Evolutionary conservation across 163 green algal species (phyloP).

Genomic region (Scenedesmus sp.): DNA sequence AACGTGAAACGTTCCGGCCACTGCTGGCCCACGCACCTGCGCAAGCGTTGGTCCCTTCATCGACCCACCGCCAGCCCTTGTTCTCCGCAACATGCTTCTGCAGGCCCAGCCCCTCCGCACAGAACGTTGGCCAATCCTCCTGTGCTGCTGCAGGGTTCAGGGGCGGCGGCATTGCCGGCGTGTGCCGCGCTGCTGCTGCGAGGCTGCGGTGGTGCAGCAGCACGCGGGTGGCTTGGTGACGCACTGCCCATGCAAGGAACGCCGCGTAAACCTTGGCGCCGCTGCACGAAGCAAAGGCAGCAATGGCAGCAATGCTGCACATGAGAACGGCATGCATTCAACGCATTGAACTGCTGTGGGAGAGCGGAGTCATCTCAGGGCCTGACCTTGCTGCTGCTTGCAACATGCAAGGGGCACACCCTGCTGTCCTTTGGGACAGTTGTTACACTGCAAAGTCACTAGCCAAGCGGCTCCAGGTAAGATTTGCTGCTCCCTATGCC

Average conservation of each 20-base stretch:
- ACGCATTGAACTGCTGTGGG: no score
- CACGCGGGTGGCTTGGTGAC: slow-evolving; percentile 30
- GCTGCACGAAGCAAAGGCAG: neutral
- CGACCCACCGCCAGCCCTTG: slow-evolving; percentile 44
- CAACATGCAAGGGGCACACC: no score
- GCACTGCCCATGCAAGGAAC: slow-evolving; percentile 46
- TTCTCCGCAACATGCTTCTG: slow-evolving; percentile 38
- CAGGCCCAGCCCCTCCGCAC: slow-evolving; percentile 42
- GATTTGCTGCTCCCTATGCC: no score
- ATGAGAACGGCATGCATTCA: no score
- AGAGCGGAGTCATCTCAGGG: no score
- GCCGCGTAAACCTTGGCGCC: slow-evolving; percentile 45
- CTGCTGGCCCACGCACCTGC: slow-evolving; percentile 15
- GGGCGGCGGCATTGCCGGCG: slow-evolving; percentile 27
- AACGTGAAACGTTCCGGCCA: no score
- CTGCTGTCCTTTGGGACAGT: no score
- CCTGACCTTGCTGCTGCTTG: no score
- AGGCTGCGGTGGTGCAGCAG: slow-evolving; percentile 35
- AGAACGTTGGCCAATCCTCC: slow-evolving; percentile 55
- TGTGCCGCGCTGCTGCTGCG: neutral
- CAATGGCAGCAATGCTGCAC: neutral
- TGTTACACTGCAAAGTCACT: no score
- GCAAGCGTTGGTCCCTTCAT: slow-evolving; percentile 53
- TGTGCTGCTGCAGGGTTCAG: slow-evolving; percentile 46
- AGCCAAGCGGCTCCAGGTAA: no score